Percentiles rank a stretch among this genome's conserved stretches.
Evolutionary conservation across 2,329 filamentous ascomycete genomes (phyloP).

Genomic region (Fonsecaea pedrosoi): DNA sequence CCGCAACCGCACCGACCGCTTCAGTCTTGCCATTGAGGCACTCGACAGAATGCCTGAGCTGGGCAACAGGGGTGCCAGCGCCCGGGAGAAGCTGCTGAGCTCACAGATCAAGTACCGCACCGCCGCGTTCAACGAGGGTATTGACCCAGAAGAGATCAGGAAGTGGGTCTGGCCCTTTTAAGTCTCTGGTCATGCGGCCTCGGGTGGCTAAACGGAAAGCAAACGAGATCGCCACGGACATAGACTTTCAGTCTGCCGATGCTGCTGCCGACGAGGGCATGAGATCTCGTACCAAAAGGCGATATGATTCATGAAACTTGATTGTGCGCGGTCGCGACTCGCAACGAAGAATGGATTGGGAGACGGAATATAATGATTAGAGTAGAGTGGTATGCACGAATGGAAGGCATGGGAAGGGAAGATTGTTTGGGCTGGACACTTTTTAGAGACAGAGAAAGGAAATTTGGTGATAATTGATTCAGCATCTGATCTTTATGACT

Average conservation of each 20-base stretch:
- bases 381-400: not conserved
- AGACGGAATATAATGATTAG: not conserved
- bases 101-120: slow-evolving; percentile 68
- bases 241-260: not conserved
- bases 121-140: slow-evolving; percentile 71
- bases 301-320: not conserved
- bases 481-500: too few species aligned
- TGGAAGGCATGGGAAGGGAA: too few species aligned
- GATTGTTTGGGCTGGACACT: too few species aligned
- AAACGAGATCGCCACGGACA: not conserved
- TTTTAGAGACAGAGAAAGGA: too few species aligned
- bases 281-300: not conserved
- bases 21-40: slow-evolving; percentile 76
- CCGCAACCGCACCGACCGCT: slow-evolving; percentile 77
- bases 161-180: slow-evolving; percentile 69
- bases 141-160: slow-evolving; percentile 70
- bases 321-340: not conserved
- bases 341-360: not conserved
- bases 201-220: not conserved
- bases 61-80: slow-evolving; percentile 67
- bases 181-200: not conserved
- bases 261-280: not conserved
- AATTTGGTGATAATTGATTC: too few species aligned
- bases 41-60: slow-evolving; percentile 71
- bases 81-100: slow-evolving; percentile 69